A percentile compares a stretch with the other conserved stretches of the same genome.
phyloP scores from a whole-genome alignment of 345 rosid genomes.

The Xanthoceras sorbifolium region DNA sequence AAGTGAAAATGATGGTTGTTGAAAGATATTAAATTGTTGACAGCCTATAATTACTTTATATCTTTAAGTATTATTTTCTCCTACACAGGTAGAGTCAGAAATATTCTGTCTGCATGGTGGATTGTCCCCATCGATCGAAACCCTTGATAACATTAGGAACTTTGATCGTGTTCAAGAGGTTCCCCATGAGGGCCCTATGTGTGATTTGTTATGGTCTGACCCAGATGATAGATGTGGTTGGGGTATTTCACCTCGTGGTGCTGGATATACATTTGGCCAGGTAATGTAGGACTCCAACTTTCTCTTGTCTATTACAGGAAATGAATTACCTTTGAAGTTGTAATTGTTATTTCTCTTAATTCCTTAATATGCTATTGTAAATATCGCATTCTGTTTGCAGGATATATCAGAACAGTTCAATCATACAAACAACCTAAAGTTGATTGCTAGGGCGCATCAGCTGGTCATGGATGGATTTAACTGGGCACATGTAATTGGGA shows the following conservation, averaged over 20 bases:
- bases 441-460: constrained; percentile 98
- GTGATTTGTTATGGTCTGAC: constrained; percentile 98
- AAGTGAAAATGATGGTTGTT: constrained; percentile 10
- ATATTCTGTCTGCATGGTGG: constrained; percentile 99
- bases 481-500: constrained; percentile 86
- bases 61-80: constrained; percentile 12
- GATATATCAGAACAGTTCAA: constrained; percentile 97
- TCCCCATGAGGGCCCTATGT: constrained; percentile 99
- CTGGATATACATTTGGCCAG: constrained; percentile 98
- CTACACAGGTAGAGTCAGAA: constrained; percentile 88
- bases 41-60: not conserved
- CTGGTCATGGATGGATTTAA: constrained; percentile 98
- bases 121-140: constrained; percentile 95
- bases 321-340: constrained; percentile 3
- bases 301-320: not conserved
- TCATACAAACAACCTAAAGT: constrained; percentile 82
- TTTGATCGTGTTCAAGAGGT: constrained; percentile 98
- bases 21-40: constrained; percentile 15
- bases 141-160: constrained; percentile 89
- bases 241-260: constrained; percentile 99
- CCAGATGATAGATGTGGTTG: constrained; percentile 99
- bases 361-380: constrained; percentile 13
- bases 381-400: constrained; percentile 36
- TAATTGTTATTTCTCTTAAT: not conserved
- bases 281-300: constrained; percentile 33